Conservation (phyloP, 1,284 basidiomycete species). For the Cutaneotrichosporon cavernicola region DNA sequence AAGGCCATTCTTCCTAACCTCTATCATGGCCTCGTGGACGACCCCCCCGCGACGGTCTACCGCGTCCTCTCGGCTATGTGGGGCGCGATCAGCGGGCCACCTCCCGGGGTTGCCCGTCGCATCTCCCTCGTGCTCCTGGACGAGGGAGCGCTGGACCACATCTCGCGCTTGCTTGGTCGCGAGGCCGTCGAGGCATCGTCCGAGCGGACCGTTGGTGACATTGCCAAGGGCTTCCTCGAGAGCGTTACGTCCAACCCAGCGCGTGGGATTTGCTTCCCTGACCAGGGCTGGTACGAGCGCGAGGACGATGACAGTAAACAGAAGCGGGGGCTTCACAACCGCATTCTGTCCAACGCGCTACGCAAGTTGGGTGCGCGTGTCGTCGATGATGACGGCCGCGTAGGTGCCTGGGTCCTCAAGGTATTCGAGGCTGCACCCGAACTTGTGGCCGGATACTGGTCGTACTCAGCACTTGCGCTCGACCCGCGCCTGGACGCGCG, state of each 20-base stretch:
- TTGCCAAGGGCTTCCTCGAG: constrained; percentile 82
- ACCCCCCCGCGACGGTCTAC: constrained; percentile 50
- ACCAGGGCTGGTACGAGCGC: constrained; percentile 86
- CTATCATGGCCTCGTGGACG: constrained; percentile 44
- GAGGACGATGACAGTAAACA: constrained; percentile 42
- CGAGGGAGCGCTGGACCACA: constrained; percentile 63
- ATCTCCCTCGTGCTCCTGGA: constrained; percentile 48
- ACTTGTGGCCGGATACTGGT: constrained; percentile 78
- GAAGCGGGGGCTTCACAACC: constrained; percentile 66
- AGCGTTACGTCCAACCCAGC: constrained; percentile 82
- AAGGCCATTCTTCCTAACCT: constrained; percentile 42
- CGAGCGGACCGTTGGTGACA: constrained; percentile 64
- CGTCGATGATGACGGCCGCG: constrained; percentile 76
- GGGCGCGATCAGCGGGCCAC: constrained; percentile 41
- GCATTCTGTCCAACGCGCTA: constrained; percentile 74
- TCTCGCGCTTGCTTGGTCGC: constrained; percentile 73
- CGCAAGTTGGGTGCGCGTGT: constrained; percentile 65
- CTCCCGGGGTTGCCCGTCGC: constrained; percentile 39
- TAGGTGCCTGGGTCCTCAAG: constrained; percentile 74
- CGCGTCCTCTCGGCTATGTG: constrained; percentile 49
- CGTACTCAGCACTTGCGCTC: constrained; percentile 68
- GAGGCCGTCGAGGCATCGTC: constrained; percentile 63
- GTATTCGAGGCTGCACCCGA: constrained; percentile 81
- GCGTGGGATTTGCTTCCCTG: constrained; percentile 80
- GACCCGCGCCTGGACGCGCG: constrained; percentile 83